Conservation (phyloP, 768 basidiomycete species). For the Naematelia encephala region DNA sequence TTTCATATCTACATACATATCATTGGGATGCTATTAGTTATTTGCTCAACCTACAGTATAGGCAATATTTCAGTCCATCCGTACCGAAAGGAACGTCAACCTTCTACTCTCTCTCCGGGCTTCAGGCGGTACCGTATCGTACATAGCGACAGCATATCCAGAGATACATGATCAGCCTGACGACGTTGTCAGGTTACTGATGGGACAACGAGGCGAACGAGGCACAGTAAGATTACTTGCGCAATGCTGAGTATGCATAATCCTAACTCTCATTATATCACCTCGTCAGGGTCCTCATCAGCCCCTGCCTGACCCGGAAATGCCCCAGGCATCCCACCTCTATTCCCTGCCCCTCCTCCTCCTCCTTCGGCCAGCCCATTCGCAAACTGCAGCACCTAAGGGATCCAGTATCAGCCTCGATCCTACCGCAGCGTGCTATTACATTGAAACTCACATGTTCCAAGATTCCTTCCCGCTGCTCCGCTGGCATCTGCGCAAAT, state of each 20-base stretch:
- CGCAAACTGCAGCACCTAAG: conserved; percentile 11
- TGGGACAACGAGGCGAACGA: too few species aligned
- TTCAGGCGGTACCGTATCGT: too few species aligned
- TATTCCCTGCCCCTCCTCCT: conserved; percentile 6
- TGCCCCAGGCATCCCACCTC: conserved; percentile 28
- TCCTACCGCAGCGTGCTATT: background rate
- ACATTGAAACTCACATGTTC: conserved; percentile 26
- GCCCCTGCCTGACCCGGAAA: conserved; percentile 17
- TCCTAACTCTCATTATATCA: background rate
- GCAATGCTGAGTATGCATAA: background rate
- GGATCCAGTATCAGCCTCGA: background rate
- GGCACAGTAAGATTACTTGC: too few species aligned
- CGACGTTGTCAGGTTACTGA: too few species aligned
- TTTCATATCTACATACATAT: background rate
- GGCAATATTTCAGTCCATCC: too few species aligned
- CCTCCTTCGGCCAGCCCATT: conserved; percentile 7
- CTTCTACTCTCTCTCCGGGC: too few species aligned
- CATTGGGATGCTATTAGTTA: background rate
- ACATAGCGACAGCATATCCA: too few species aligned
- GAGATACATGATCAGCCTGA: too few species aligned
- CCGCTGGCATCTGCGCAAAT: conserved; percentile 20
- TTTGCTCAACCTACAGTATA: too few species aligned
- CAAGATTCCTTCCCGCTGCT: conserved; percentile 31
- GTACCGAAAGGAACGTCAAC: too few species aligned
- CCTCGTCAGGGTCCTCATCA: background rate